A percentile compares a stretch with the other conserved stretches of the same genome.
Evolutionary conservation across 1,284 basidiomycete genomes (phyloP).

Genomic region (Cerioporus squamosus): DNA sequence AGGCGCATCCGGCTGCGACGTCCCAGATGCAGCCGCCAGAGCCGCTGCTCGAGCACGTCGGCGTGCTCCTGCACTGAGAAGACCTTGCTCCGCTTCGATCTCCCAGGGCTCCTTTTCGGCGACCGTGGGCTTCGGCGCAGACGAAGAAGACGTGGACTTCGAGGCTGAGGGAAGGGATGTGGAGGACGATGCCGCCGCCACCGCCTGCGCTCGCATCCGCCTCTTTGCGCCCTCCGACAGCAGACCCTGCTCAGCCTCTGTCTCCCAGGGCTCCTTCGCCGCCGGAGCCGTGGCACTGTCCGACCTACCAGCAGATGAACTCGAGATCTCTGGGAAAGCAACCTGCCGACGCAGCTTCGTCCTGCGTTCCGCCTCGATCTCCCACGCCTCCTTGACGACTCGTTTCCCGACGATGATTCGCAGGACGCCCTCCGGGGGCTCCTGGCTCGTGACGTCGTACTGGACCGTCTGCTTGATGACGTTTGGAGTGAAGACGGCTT

Average conservation of each 20-base stretch:
- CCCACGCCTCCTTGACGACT: constrained; percentile 74
- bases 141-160: constrained; percentile 19
- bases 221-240: constrained; percentile 39
- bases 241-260: constrained; percentile 41
- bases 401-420: constrained; percentile 70
- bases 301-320: neutral
- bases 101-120: constrained; percentile 74
- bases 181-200: constrained; percentile 15
- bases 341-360: constrained; percentile 36
- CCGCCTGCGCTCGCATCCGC: constrained; percentile 31
- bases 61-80: constrained; percentile 72
- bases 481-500: constrained; percentile 43
- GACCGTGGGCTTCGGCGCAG: constrained; percentile 31
- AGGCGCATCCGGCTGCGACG: neutral
- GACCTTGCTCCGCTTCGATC: constrained; percentile 73
- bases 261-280: constrained; percentile 41
- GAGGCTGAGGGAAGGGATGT: neutral
- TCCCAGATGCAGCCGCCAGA: constrained; percentile 32
- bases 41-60: constrained; percentile 63
- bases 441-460: constrained; percentile 56
- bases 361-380: constrained; percentile 68
- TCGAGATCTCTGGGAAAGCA: neutral
- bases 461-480: constrained; percentile 48
- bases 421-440: constrained; percentile 53
- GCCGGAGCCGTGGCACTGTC: constrained; percentile 8